Evolutionary conservation across 768 basidiomycete genomes (phyloP), one percentile per base, ranked within the genome.

Genomic region (Boletus barrowsii): DNA sequence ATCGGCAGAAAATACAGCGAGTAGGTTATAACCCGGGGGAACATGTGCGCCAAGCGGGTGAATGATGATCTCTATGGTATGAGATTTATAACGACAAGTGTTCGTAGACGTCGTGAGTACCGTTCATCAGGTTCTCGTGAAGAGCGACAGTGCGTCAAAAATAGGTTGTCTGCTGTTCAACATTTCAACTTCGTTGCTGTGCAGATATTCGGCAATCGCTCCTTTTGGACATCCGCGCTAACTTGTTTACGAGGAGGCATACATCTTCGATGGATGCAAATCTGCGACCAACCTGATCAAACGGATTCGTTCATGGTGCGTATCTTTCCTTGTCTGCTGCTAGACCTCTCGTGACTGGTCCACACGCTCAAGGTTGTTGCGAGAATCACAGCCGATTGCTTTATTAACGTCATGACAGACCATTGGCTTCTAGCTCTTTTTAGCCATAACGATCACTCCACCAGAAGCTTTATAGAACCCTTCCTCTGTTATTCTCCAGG

Each of bases 181-280:
- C 37, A 29, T 29, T 9, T 29, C 29, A 29, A 29, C 29, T 22
- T 22, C 22, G 22, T 22, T 22, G 22, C 26, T 10, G 52, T n/a
- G 58, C 57, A 48, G 58, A 47, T n/a, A 18, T n/a, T 26, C 22
- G 18, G 24, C 18, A 20, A 32, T 37, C 43, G 45, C 58, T 45
- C 2, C 36, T 45, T 63, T 63, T 58, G 40, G 62, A 54, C 49
- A 59, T 17, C 42, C 36, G 43, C 39, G 20, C 45, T 18, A 26
- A 26, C 22, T 24, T 24, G 26, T 26, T 26, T 8, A 84, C 73
- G 18, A 85, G 72, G 70, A 84, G 80, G 46, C 74, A 76, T 17
- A 84, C 75, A 2, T 75, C 72, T 60, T 85, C 82, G 0, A 72
- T 75, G 1, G 74, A 72, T 3, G 83, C 80, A 58, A 86, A 85